A percentile compares a stretch with the other conserved stretches of the same genome.
phyloP scores from a whole-genome alignment of 2,329 filamentous ascomycete species.

The Aspergillus udagawae region DNA sequence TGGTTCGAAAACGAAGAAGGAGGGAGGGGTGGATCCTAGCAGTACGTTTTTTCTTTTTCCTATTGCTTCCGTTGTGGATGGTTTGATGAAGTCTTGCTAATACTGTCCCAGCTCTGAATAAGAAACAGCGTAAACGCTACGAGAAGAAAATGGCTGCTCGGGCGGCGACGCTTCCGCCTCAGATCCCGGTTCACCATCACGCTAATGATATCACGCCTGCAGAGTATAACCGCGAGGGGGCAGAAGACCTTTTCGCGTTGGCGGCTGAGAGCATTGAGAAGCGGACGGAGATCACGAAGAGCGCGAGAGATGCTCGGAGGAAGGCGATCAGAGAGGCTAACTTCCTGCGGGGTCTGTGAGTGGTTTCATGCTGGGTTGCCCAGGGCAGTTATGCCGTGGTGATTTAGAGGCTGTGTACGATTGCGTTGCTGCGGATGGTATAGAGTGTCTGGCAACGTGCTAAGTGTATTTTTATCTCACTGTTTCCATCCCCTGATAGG shows the following conservation, averaged over 20 bases:
- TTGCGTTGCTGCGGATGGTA: slow-evolving; percentile 8
- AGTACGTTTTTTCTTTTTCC: slow-evolving; percentile 30
- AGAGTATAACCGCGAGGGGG: slow-evolving; percentile 25
- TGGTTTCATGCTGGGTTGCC: slow-evolving; percentile 3
- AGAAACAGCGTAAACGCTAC: slow-evolving; percentile 44
- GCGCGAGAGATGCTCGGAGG: slow-evolving; percentile 41
- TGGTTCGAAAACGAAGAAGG: slow-evolving; percentile 28
- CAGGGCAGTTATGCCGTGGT: slow-evolving; percentile 2
- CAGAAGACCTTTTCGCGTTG: slow-evolving; percentile 24
- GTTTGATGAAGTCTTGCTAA: slow-evolving; percentile 11
- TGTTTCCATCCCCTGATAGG: slow-evolving; percentile 21
- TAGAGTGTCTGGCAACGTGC: slow-evolving; percentile 7
- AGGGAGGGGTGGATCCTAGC: slow-evolving; percentile 37
- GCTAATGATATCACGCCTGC: slow-evolving; percentile 43
- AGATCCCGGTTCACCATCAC: slow-evolving; percentile 45
- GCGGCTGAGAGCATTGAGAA: slow-evolving; percentile 36
- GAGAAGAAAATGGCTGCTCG: slow-evolving; percentile 46
- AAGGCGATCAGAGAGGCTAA: slow-evolving; percentile 46
- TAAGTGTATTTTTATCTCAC: slow-evolving; percentile 32
- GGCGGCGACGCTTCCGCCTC: slow-evolving; percentile 34
- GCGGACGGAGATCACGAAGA: slow-evolving; percentile 41
- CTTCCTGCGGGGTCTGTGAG: slow-evolving; percentile 46
- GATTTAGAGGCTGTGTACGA: slow-evolving; percentile 13
- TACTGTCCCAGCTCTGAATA: slow-evolving; percentile 39
- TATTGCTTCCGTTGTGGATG: neutral